Evolutionary conservation across 192 early-diverging fungal genomes (phyloP).

Genomic region (Phycomyces nitens): DNA sequence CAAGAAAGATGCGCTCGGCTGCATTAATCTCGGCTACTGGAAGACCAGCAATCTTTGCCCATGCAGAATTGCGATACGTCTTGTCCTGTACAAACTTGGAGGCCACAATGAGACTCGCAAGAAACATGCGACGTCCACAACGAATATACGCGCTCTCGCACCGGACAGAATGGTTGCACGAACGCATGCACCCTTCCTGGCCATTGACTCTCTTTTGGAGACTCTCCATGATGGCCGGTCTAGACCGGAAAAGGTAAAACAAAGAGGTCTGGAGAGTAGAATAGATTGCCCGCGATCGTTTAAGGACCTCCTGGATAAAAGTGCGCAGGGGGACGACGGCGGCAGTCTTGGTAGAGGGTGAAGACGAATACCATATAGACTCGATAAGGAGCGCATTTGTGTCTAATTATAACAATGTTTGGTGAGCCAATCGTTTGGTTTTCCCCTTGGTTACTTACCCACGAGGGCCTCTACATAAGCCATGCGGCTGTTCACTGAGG

Average conservation of each 20-base stretch:
- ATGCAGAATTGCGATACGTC: conserved; percentile 85
- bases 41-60: conserved; percentile 89
- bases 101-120: conserved; percentile 80
- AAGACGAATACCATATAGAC: conserved; percentile 44
- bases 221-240: conserved; percentile 19
- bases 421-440: conserved; percentile 6
- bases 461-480: conserved; percentile 35
- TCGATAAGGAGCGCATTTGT: conserved; percentile 52
- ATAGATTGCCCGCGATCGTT: conserved; percentile 68
- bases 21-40: conserved; percentile 75
- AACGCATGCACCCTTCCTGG: background rate
- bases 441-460: conserved; percentile 12
- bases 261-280: conserved; percentile 74
- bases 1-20: conserved; percentile 78
- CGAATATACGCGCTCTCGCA: conserved; percentile 38
- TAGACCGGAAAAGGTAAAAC: conserved; percentile 59
- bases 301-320: conserved; percentile 70
- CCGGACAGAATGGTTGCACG: background rate
- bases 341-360: conserved; percentile 31
- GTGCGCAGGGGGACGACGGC: conserved; percentile 49
- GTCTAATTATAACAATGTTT: conserved; percentile 30
- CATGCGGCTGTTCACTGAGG: conserved; percentile 6
- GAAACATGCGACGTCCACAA: conserved; percentile 81
- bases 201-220: conserved; percentile 1
- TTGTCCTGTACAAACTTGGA: conserved; percentile 89